These are phyloP conservation scores for Juglanconis juglandina DNA, from an alignment of 2,329 filamentous ascomycete species.

Conservation along the genomic window DNA sequence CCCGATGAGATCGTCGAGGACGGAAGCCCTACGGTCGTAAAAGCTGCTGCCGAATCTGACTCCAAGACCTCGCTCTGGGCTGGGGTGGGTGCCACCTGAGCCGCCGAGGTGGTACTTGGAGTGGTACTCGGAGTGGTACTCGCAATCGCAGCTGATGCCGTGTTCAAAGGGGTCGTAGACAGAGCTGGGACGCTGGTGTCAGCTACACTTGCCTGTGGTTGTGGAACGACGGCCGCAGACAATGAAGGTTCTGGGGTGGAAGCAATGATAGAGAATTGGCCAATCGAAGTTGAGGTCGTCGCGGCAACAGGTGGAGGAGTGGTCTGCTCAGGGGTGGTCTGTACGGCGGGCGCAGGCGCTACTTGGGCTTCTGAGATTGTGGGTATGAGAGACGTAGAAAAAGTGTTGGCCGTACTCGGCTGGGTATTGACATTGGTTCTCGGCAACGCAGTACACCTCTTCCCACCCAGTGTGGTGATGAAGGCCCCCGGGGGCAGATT, in stretches of 20 bases:
- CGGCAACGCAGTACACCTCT: constrained; percentile 53
- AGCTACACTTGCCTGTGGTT: constrained; percentile 32
- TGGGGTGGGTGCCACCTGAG: not conserved
- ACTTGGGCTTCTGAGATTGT: constrained; percentile 19
- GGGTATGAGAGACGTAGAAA: constrained; percentile 4
- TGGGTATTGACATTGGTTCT: constrained; percentile 25
- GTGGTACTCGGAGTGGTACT: constrained; percentile 7
- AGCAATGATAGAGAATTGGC: constrained; percentile 22
- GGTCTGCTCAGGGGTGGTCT: constrained; percentile 7
- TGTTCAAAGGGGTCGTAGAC: constrained; percentile 8
- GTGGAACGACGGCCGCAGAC: constrained; percentile 20
- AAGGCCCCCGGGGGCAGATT: constrained; percentile 45
- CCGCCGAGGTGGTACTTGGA: not conserved
- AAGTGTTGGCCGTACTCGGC: constrained; percentile 21
- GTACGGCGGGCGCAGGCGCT: constrained; percentile 14
- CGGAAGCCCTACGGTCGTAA: constrained; percentile 18
- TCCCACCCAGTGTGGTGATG: constrained; percentile 47
- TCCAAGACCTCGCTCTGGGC: constrained; percentile 7
- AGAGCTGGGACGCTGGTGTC: constrained; percentile 31
- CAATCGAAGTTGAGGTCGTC: constrained; percentile 15
- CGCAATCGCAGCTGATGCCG: constrained; percentile 17
- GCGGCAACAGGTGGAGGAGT: constrained; percentile 17
- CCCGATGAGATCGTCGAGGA: constrained; percentile 15
- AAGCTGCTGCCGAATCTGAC: constrained; percentile 7
- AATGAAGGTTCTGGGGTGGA: constrained; percentile 18